phyloP scores from a whole-genome alignment of 1,284 basidiomycete genomes.

The Cryptococcus sp. region DNA sequence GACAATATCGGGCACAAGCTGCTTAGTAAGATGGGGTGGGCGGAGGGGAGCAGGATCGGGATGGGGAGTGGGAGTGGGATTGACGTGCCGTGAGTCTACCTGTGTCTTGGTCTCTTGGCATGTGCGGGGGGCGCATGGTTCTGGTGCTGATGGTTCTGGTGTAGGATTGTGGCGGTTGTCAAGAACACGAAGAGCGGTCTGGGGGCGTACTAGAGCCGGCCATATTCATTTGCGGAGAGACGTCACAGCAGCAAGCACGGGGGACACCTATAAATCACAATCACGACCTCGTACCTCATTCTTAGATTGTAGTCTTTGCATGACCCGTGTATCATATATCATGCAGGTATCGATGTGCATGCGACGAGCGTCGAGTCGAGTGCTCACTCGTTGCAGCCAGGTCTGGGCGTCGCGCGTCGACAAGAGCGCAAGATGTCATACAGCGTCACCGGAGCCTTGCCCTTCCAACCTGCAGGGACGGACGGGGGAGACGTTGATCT shows the following conservation, averaged over 20 bases:
- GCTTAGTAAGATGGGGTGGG: conserved; percentile 51
- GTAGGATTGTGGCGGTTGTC: conserved; percentile 50
- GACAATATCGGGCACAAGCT: conserved; percentile 51
- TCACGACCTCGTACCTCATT: not conserved
- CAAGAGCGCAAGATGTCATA: no score
- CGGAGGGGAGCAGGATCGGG: conserved; percentile 47
- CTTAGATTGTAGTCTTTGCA: not conserved
- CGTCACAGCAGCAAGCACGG: not conserved
- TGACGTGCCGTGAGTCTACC: conserved; percentile 47
- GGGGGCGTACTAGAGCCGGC: conserved; percentile 29
- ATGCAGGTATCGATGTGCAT: no score
- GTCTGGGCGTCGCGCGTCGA: no score
- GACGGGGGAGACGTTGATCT: no score
- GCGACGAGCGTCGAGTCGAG: no score
- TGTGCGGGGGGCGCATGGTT: not conserved
- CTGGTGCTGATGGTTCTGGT: conserved; percentile 4
- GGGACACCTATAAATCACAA: not conserved
- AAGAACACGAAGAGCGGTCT: conserved; percentile 52
- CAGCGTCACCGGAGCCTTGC: no score
- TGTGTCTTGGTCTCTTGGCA: not conserved
- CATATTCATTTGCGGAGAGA: not conserved
- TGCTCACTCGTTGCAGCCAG: no score
- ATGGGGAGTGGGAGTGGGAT: conserved; percentile 38
- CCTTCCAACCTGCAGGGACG: no score
- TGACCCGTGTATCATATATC: not conserved